phyloP scores from a whole-genome alignment of 805 yeast genomes.

The Cyberlindnera galapagoensis region DNA sequence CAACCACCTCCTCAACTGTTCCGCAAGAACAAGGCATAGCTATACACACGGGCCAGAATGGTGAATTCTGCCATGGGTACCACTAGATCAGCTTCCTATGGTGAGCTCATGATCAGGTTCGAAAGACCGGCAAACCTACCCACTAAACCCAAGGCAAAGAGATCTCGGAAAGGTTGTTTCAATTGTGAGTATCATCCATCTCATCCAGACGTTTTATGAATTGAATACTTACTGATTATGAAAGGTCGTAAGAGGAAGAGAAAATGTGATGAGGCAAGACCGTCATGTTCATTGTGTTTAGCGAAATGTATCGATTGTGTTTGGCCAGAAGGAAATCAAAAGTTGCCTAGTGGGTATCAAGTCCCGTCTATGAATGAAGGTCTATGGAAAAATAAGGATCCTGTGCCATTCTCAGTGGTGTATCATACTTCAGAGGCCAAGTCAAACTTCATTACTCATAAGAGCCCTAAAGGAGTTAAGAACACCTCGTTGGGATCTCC shows the following conservation, averaged over 20 bases:
- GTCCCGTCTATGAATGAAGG: conserved; percentile 9
- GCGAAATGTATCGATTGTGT: conserved; percentile 26
- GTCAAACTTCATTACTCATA: background rate
- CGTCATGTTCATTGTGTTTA: conserved; percentile 35
- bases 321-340: conserved; percentile 20
- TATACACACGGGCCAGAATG: no score
- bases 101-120: no score
- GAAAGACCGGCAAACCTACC: conserved; percentile 1
- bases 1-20: no score
- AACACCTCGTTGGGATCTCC: background rate
- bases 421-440: background rate
- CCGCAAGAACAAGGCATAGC: no score
- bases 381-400: background rate
- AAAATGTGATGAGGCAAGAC: conserved; percentile 52
- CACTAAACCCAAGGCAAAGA: conserved; percentile 5
- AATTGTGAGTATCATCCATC: conserved; percentile 12
- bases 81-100: no score
- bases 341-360: conserved; percentile 15
- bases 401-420: background rate
- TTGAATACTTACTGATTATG: background rate
- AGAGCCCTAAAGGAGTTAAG: background rate
- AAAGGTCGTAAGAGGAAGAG: conserved; percentile 51
- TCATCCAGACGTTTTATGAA: background rate
- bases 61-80: no score
- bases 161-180: conserved; percentile 18